Evolutionary conservation across 2,329 filamentous ascomycete species (phyloP).

Genomic region (Sclerotinia subarctica): DNA sequence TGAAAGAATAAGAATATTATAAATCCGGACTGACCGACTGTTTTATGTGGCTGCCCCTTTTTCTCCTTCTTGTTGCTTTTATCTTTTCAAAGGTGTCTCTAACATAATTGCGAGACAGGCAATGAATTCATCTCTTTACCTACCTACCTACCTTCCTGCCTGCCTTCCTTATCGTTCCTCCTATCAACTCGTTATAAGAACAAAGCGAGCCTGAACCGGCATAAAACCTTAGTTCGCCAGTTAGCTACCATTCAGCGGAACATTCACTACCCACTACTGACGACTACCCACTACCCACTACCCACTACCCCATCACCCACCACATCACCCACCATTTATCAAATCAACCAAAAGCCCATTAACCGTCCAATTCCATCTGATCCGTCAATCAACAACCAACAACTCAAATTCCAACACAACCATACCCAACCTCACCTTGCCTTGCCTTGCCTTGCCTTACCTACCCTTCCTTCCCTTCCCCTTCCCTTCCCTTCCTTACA

Average conservation of each 20-base stretch:
- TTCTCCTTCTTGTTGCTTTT: not conserved
- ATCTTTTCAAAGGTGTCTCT: not conserved
- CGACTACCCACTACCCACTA: not conserved
- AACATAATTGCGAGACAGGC: not conserved
- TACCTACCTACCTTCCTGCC: too few species aligned
- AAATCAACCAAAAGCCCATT: not conserved
- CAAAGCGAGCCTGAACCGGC: constrained; percentile 12
- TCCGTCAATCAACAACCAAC: not conserved
- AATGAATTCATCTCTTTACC: not conserved
- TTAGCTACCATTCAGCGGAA: constrained; percentile 6
- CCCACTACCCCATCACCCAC: not conserved
- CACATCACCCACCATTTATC: not conserved
- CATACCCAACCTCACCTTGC: too few species aligned
- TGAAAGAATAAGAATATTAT: not conserved
- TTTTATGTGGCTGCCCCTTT: constrained; percentile 17
- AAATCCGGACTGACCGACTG: constrained; percentile 5
- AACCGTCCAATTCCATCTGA: not conserved
- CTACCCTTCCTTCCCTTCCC: too few species aligned
- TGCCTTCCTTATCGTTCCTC: not conserved
- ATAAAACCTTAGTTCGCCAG: not conserved
- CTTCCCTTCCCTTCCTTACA: not conserved
- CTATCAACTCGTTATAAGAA: not conserved
- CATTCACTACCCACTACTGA: not conserved
- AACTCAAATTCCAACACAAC: not conserved
- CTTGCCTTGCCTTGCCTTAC: not conserved